These are phyloP conservation scores for Akanthomyces lecanii DNA, from an alignment of 2,329 filamentous ascomycete species.

Conservation along the genomic window DNA sequence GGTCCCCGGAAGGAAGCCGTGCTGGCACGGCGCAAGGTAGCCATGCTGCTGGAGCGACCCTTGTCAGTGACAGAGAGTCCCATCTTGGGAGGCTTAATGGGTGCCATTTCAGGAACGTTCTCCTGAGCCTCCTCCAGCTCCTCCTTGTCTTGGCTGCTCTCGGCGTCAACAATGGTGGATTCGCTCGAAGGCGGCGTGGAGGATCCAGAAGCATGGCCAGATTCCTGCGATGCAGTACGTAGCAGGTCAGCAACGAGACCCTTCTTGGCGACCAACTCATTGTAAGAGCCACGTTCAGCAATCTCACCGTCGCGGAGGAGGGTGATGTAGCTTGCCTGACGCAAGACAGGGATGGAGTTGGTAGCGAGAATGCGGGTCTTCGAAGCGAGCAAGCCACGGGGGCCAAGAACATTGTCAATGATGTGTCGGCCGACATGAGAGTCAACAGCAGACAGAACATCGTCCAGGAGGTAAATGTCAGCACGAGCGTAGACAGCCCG, in stretches of 20 bases:
- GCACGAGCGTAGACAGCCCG: conserved; percentile 93
- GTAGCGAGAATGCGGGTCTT: conserved; percentile 94
- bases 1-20: conserved; percentile 85
- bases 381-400: conserved; percentile 71
- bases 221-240: conserved; percentile 65
- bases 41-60: conserved; percentile 64
- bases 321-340: conserved; percentile 84
- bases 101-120: conserved; percentile 67
- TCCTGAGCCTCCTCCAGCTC: conserved; percentile 77
- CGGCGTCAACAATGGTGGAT: conserved; percentile 52
- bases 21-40: conserved; percentile 83
- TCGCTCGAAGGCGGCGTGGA: conserved; percentile 48
- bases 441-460: conserved; percentile 94
- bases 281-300: conserved; percentile 83
- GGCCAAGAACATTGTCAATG: conserved; percentile 88
- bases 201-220: conserved; percentile 40
- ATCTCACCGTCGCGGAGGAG: conserved; percentile 80
- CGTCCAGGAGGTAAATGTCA: conserved; percentile 93
- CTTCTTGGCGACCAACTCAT: conserved; percentile 89
- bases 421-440: conserved; percentile 94
- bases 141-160: conserved; percentile 52
- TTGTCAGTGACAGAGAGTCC: conserved; percentile 43
- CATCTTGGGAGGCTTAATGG: conserved; percentile 55
- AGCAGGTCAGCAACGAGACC: conserved; percentile 83
- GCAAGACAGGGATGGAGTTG: conserved; percentile 87